These are phyloP conservation scores for Penicillium verrucosum DNA, from an alignment of 2,329 filamentous ascomycete species.

Conservation along the genomic window DNA sequence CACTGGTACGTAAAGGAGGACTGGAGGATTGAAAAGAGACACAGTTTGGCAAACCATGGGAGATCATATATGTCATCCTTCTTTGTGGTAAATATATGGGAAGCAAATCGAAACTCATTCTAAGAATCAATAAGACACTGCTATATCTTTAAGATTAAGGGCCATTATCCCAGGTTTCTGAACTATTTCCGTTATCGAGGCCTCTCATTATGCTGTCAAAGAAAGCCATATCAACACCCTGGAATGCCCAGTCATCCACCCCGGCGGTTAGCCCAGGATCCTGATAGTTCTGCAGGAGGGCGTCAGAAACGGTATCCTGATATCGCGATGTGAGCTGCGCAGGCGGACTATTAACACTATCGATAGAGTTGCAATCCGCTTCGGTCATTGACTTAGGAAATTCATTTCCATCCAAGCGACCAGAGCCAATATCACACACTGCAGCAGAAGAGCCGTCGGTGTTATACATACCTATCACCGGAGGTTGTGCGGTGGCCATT, in stretches of 20 bases:
- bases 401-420: neutral
- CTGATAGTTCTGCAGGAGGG: neutral
- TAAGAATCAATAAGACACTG: neutral
- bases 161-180: neutral
- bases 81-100: neutral
- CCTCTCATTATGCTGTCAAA: slow-evolving; percentile 14
- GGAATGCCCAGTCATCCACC: slow-evolving; percentile 11
- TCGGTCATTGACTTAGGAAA: neutral
- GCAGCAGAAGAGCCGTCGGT: neutral
- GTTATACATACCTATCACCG: neutral
- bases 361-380: neutral
- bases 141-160: neutral
- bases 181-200: neutral
- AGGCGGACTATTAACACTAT: neutral
- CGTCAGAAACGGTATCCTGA: neutral
- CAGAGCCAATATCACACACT: neutral
- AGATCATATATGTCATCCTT: too few species aligned
- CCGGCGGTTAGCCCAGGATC: slow-evolving; percentile 44
- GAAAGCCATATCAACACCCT: slow-evolving; percentile 14
- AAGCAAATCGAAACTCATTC: neutral
- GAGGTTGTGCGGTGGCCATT: neutral
- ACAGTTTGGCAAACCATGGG: neutral
- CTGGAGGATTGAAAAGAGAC: neutral
- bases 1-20: neutral
- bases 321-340: neutral